Percentiles rank a stretch among this genome's conserved stretches.
These are phyloP conservation scores for Yarrowia sp. DNA, from an alignment of 805 yeast genomes.

Conservation along the genomic window DNA sequence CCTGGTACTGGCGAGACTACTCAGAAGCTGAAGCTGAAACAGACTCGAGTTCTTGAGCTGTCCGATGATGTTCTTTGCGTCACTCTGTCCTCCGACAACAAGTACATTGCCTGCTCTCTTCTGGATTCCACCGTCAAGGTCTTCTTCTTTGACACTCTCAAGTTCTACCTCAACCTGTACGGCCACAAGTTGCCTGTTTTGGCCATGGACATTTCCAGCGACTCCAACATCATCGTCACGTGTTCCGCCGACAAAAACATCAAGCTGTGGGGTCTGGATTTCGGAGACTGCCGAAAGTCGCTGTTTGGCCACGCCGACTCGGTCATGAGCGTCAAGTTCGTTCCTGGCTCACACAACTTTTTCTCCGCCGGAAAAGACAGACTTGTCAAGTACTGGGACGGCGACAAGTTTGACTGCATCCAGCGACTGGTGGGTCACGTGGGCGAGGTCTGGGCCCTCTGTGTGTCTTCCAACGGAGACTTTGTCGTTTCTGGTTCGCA, in stretches of 20 bases:
- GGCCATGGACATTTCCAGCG: constrained; percentile 87
- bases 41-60: constrained; percentile 82
- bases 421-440: constrained; percentile 89
- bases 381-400: constrained; percentile 95
- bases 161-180: constrained; percentile 85
- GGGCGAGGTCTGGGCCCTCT: constrained; percentile 90
- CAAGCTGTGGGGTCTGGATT: constrained; percentile 97
- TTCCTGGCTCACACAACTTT: constrained; percentile 86
- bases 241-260: constrained; percentile 97
- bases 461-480: constrained; percentile 71
- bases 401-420: constrained; percentile 92
- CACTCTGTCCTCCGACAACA: constrained; percentile 79
- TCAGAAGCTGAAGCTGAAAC: constrained; percentile 66
- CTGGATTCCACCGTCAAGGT: constrained; percentile 96
- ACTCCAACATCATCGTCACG: constrained; percentile 85
- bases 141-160: constrained; percentile 83
- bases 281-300: constrained; percentile 98
- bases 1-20: constrained; percentile 68
- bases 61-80: constrained; percentile 85
- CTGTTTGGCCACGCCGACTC: constrained; percentile 97
- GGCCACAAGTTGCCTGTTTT: constrained; percentile 97
- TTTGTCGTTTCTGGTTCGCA: constrained; percentile 85
- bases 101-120: constrained; percentile 79
- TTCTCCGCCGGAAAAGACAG: constrained; percentile 92
- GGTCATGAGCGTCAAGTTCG: constrained; percentile 83